Base-by-base conservation (phyloP, 768 basidiomycete genomes). In the Gymnopilus dilepis region DNA sequence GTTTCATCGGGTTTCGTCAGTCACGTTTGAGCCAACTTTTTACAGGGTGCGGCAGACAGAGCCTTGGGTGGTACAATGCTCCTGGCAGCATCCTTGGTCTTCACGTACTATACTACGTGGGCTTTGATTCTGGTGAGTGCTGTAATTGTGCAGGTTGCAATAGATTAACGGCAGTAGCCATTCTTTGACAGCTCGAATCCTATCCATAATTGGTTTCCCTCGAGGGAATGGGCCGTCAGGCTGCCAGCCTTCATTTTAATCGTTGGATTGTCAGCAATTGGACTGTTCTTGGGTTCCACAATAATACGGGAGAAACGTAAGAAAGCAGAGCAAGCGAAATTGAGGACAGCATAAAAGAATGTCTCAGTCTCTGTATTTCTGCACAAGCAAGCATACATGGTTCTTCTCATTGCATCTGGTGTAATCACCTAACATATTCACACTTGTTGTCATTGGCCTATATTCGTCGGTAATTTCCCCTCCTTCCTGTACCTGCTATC, bases 51-150 rank as follows among this genome's bases (percentile, higher is more conserved):
- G 66, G 91, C 88, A 66, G 95, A 97, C 77, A 95, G 92, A 79
- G 78, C 82, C 42, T 76, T 95, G 9, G 95, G 95, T 53, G 85
- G 88, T 30, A 67, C 78, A 42, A 93, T 97, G 91, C 85, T 97
- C 71, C 79, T 92, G 64, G 81, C 84, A 63, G 93, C 94, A 33
- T 83, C 85, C 6, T 73, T 86, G 43, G 85, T 92, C 37, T 97
- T 97, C 78, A 78, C 84, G 9, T 98, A 98, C 74, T 99, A 98
- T 74, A 95, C 96, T 1, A 81, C 84, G 26, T 98, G 96, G 96
- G 89, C 95, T 13, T 82, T 97, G 56, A 77, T 98, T 53, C 83
- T 96, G 56, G 95, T 95, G 65, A 69, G 90, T 75, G 19, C 31
- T 8, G 30, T 19, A 13, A 28, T 38, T 31, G 37, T 45, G 53